phyloP scores from a whole-genome alignment of 2,329 filamentous ascomycete species.

The Paraphoma chrysanthemicola region DNA sequence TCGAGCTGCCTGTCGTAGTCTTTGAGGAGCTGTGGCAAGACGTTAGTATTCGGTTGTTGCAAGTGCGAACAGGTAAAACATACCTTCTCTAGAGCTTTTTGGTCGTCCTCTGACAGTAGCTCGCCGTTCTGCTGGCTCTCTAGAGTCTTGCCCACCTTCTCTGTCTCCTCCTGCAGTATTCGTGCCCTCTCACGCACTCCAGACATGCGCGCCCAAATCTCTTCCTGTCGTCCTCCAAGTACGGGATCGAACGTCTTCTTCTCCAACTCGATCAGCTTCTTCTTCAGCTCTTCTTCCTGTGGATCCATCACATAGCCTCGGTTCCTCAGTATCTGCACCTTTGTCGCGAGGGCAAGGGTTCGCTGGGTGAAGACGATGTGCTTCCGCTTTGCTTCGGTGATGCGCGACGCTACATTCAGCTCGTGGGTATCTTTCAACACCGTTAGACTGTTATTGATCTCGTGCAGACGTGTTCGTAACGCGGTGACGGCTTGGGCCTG shows the following conservation, averaged over 20 bases:
- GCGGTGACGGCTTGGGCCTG: slow-evolving; percentile 73
- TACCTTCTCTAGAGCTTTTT: slow-evolving; percentile 78
- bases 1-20: slow-evolving; percentile 81
- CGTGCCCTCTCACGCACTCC: slow-evolving; percentile 75
- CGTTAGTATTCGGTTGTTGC: slow-evolving; percentile 17
- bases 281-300: slow-evolving; percentile 79
- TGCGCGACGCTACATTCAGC: slow-evolving; percentile 75
- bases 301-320: slow-evolving; percentile 80
- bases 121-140: slow-evolving; percentile 54
- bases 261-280: slow-evolving; percentile 73
- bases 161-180: slow-evolving; percentile 75
- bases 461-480: slow-evolving; percentile 76
- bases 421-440: slow-evolving; percentile 79
- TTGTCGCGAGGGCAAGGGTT: slow-evolving; percentile 76
- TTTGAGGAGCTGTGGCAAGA: slow-evolving; percentile 68
- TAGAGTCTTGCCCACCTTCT: slow-evolving; percentile 64
- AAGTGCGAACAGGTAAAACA: slow-evolving; percentile 24
- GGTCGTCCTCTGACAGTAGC: slow-evolving; percentile 71
- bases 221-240: slow-evolving; percentile 77
- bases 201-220: slow-evolving; percentile 84
- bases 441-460: slow-evolving; percentile 78
- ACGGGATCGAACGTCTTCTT: slow-evolving; percentile 76
- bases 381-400: slow-evolving; percentile 73
- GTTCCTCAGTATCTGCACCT: slow-evolving; percentile 81
- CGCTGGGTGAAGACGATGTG: slow-evolving; percentile 77